Base-by-base conservation (phyloP, 805 yeast genomes). In the Candida sakaeoensis region DNA sequence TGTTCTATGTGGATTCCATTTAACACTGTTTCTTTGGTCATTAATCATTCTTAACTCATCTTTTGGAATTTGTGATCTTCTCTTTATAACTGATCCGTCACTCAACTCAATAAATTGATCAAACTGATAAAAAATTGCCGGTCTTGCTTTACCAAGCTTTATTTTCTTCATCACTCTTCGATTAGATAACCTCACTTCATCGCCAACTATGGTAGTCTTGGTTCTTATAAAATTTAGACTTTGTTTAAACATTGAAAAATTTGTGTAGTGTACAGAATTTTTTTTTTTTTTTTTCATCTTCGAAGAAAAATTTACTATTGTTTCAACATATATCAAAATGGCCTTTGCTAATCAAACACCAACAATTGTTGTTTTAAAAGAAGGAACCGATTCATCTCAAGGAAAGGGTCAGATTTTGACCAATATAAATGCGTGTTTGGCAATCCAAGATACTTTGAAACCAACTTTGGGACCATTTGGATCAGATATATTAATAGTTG, bases 391-490 rank as follows among this genome's bases (percentile, higher is more conserved):
- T 58, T 71, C 95, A 23, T 85, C 96, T 12, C 99, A 93, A 63
- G 99, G 99, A 26, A 79, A 82, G 49, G 98, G 98, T 17, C 99
- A 93, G 71, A 85, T 89, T 50, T 80, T 93, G 53, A 85, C 91
- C 48, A 93, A 93, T 57, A 93, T 93, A 60, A 91, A 91, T 70
- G 98, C 99, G 3, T 93, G 99, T 66, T 63, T 91, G 46, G 98
- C 99, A 22, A 87, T 93, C 48, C 98, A 93, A 69, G 99, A 93
- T 52, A 88, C 97, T 22, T 73, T 93, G 55, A 83, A 85, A 52
- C 89, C 98, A 38, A 93, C 99, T 0, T 73, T 93, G 49, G 99
- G 99, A 4, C 99, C 99, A 35, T 75, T 93, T 53, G 99, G 99
- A 18, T 86, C 96, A 24, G 99, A 93, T 65, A 90, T 91, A 48